Evolutionary conservation across 1,284 basidiomycete genomes (phyloP).

Genomic region (Trichosporon asahii): DNA sequence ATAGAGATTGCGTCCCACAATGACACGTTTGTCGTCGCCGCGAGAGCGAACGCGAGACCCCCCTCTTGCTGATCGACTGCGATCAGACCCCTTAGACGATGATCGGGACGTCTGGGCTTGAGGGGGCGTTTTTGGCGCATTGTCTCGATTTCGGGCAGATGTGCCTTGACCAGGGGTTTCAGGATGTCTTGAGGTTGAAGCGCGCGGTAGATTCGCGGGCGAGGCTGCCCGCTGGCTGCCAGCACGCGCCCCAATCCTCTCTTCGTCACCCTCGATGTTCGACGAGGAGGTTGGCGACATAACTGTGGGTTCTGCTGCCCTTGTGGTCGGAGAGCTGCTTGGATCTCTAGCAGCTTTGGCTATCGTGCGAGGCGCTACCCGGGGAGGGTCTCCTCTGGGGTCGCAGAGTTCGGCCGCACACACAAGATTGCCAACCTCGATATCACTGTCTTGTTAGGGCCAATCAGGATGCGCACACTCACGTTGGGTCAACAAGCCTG

Average conservation of each 20-base stretch:
- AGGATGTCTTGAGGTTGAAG: neutral
- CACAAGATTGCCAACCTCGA: conserved; percentile 31
- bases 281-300: neutral
- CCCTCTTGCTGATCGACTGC: neutral
- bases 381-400: neutral
- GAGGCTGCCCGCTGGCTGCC: neutral
- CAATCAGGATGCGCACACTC: conserved; percentile 4
- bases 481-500: conserved; percentile 18
- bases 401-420: conserved; percentile 29
- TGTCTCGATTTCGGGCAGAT: neutral
- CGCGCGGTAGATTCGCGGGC: neutral
- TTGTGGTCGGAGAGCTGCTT: conserved; percentile 3
- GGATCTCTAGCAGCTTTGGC: neutral
- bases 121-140: neutral
- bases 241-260: neutral
- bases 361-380: neutral
- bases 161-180: neutral
- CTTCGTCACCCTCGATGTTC: neutral
- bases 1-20: conserved; percentile 34
- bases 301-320: neutral
- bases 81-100: neutral
- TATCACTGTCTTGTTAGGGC: conserved; percentile 19
- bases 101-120: neutral
- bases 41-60: conserved; percentile 7
- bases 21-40: neutral